Base-by-base conservation (phyloP, 108 stramenopile genomes). In the Nitzschia inconspicua region DNA sequence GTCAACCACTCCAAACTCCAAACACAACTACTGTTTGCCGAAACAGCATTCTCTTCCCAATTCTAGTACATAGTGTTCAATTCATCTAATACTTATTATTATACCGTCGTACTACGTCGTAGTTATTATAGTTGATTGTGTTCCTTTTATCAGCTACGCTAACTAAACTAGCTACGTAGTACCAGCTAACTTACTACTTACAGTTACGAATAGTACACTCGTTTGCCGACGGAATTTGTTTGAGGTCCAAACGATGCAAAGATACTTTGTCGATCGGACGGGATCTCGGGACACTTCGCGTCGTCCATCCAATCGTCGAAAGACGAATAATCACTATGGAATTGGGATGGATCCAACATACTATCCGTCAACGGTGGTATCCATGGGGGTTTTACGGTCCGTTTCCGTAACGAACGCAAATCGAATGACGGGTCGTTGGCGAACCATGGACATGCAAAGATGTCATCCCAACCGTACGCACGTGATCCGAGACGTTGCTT, bases 321-420 rank as follows among this genome's bases (percentile, higher is more conserved):
- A 6, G 6, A 11, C 10, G 25, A 27, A 14, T 19, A 36, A 10
- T 32, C 34, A 14, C 37, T 32, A 22, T 54, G 53, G 34, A 54
- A 9, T 23, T 36, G 37, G 16, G 31, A 19, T 36, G n/a, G n/a
- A n/a, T 32, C 53, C 16, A 22, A n/a, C 25, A 13, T 0, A 27
- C 18, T 30, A 28, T 32, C 51, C 11, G 3, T 32, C 10, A 5
- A 10, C 18, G 24, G 11, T 0, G 95, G 97, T 29, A 88, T 64
- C 78, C 82, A 92, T 1, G 97, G 97, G 9, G 97, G 87, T 24
- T 68, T 53, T 19, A 93, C 10, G 25, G 59, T 54, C 72, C 79
- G 85, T 18, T 55, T 42, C 9, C 57, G 35, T 53, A 86, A 60
- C 36, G 66, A 68, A 22, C 57, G 71, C 54, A 80, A 87, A 55